Base-by-base conservation (phyloP, 805 yeast genomes). In the Nakazawaea populi region DNA sequence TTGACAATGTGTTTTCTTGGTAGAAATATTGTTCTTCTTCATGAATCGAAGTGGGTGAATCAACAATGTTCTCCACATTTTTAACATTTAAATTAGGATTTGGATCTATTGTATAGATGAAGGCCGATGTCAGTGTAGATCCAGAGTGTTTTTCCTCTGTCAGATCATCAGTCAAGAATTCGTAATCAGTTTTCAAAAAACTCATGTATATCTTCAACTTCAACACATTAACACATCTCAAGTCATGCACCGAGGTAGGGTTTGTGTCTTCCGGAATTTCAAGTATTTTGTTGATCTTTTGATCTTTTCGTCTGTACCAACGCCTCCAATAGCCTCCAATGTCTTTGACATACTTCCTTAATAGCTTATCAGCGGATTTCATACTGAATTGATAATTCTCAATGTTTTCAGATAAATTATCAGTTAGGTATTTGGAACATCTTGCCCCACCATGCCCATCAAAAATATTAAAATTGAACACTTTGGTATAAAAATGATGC, bases 361-460 rank as follows among this genome's bases (percentile, higher is more conserved):
- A 69, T 41, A 91, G 59, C 2, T 70, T 68, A 45, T 72, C 59
- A 27, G 72, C 61, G 4, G 57, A 50, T 5, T 53, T 54, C 58
- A 60, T 76, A 66, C 50, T 68, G 60, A 47, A 64, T 60, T 51
- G 70, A 46, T 64, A 73, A 37, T 55, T 58, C 55, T 82, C 96
- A 62, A 78, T 79, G 58, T 65, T 74, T 56, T 61, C 63, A 50
- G 74, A 82, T 32, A 94, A 71, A 49, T 81, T 71, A 3, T 73
- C 66, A 24, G 74, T 68, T 10, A 91, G 70, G 59, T 76, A 86
- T 28, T 71, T 74, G 44, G 90, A 75, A 59, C 96, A 88, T 49
- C 83, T 83, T 28, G 73, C 75, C 27, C 96, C 96, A 6, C 98
- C 99, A 68, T 94, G 99, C 8, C 99, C 99, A 68, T 94, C 99